These are phyloP conservation scores for Trichoderma reesei DNA, from an alignment of 495 filamentous ascomycete genomes.

Conservation along the genomic window DNA sequence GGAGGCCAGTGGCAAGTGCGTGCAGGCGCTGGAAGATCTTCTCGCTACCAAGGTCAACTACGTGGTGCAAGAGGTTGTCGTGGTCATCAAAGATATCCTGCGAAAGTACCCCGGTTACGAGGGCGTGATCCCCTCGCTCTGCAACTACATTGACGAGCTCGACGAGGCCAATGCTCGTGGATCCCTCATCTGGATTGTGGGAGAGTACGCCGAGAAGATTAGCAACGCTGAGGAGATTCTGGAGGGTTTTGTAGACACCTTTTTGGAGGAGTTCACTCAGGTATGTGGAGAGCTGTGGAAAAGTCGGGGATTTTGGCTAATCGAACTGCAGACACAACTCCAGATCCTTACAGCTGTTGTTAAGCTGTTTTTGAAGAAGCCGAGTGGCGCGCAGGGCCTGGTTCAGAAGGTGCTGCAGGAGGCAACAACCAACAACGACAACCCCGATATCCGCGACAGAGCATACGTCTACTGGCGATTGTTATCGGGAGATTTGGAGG, in stretches of 20 bases:
- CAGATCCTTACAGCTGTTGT: conserved; percentile 95
- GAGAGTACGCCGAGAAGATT: conserved; percentile 98
- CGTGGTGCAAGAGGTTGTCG: conserved; percentile 94
- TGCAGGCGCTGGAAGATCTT: conserved; percentile 84
- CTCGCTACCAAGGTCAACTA: conserved; percentile 98
- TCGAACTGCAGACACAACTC: conserved; percentile 59
- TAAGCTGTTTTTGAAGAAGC: conserved; percentile 94
- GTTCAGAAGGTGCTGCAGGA: conserved; percentile 89
- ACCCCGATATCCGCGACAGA: conserved; percentile 91
- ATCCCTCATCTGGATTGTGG: conserved; percentile 96
- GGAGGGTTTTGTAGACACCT: conserved; percentile 76
- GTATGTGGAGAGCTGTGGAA: conserved; percentile 25
- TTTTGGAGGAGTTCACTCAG: conserved; percentile 87
- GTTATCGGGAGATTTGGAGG: conserved; percentile 81
- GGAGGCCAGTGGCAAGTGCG: conserved; percentile 82
- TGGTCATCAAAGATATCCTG: conserved; percentile 98
- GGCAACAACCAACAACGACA: conserved; percentile 90
- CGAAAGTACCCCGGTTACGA: conserved; percentile 96
- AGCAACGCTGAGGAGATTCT: conserved; percentile 91
- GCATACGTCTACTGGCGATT: conserved; percentile 98
- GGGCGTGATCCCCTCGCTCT: conserved; percentile 91
- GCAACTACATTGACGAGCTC: conserved; percentile 92
- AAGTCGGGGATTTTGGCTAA: conserved; percentile 6
- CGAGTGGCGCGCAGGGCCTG: conserved; percentile 73
- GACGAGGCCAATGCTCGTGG: conserved; percentile 90